Conservation (phyloP, 2,329 filamentous ascomycete species). For the Septoria petroselini region DNA sequence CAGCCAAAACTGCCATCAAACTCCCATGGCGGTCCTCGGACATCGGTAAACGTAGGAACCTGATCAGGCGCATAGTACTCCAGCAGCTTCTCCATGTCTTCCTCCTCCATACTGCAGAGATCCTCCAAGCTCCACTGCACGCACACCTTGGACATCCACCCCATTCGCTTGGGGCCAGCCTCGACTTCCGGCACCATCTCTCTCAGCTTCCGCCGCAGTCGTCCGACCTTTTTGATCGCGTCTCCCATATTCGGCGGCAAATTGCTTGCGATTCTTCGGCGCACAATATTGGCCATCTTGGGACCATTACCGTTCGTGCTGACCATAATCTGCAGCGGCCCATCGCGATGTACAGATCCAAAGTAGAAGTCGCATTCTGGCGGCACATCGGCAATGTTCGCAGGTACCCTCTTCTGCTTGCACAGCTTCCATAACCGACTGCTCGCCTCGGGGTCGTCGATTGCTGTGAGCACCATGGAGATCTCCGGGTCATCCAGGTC, state of each 20-base stretch:
- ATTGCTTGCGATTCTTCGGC: conserved; percentile 72
- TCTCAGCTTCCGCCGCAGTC: conserved; percentile 73
- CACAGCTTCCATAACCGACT: conserved; percentile 89
- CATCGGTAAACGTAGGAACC: conserved; percentile 45
- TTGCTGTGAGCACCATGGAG: conserved; percentile 87
- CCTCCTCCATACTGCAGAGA: conserved; percentile 74
- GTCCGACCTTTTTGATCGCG: conserved; percentile 81
- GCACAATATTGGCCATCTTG: conserved; percentile 79
- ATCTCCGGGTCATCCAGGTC: conserved; percentile 69
- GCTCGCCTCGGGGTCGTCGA: conserved; percentile 91
- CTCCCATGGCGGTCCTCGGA: conserved; percentile 40
- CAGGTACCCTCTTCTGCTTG: conserved; percentile 76
- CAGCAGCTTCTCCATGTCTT: conserved; percentile 78
- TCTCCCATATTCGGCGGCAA: conserved; percentile 77
- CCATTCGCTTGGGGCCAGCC: conserved; percentile 84
- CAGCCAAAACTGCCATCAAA: conserved; percentile 51
- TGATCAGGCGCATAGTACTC: conserved; percentile 61
- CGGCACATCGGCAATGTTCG: conserved; percentile 96
- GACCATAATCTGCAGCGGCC: conserved; percentile 96
- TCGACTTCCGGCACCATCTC: conserved; percentile 68
- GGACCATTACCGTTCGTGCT: conserved; percentile 97
- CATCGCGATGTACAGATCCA: conserved; percentile 90
- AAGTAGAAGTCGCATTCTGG: conserved; percentile 99
- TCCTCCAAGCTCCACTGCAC: conserved; percentile 82
- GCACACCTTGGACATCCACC: conserved; percentile 91